These are phyloP conservation scores for Colletotrichum musicola DNA, from an alignment of 2,329 filamentous ascomycete genomes.

Conservation along the genomic window DNA sequence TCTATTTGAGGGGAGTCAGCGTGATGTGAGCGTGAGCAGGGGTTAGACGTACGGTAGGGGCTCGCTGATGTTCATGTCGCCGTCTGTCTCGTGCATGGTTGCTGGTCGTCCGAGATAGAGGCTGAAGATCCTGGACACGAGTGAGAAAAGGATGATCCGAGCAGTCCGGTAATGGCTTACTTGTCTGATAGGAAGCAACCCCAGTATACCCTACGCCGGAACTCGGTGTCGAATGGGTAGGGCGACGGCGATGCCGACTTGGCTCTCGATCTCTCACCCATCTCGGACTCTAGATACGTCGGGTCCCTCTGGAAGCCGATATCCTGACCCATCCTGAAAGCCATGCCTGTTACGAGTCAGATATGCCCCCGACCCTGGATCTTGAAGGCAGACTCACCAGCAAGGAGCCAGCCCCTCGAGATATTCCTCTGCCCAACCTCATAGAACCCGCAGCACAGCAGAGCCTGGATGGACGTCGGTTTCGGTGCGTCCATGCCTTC, in stretches of 20 bases:
- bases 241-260: conserved; percentile 32
- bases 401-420: conserved; percentile 45
- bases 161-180: not conserved
- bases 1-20: not conserved
- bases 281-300: conserved; percentile 39
- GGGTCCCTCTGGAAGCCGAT: conserved; percentile 47
- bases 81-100: conserved; percentile 34
- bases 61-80: conserved; percentile 35
- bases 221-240: conserved; percentile 41
- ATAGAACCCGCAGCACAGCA: conserved; percentile 45
- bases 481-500: conserved; percentile 41
- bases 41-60: not conserved
- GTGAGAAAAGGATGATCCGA: too few relatives aligned
- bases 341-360: conserved; percentile 41
- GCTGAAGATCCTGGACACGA: conserved; percentile 32
- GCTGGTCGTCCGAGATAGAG: conserved; percentile 39
- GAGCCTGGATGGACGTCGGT: conserved; percentile 44
- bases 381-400: not conserved
- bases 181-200: conserved; percentile 47
- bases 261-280: conserved; percentile 30
- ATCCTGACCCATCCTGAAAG: conserved; percentile 48
- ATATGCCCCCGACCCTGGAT: not conserved
- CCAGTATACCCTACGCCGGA: conserved; percentile 47
- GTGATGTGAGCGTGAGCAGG: too few relatives aligned
- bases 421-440: conserved; percentile 45